Conservation (phyloP, 495 filamentous ascomycete genomes). For the Emericellopsis terricola region DNA sequence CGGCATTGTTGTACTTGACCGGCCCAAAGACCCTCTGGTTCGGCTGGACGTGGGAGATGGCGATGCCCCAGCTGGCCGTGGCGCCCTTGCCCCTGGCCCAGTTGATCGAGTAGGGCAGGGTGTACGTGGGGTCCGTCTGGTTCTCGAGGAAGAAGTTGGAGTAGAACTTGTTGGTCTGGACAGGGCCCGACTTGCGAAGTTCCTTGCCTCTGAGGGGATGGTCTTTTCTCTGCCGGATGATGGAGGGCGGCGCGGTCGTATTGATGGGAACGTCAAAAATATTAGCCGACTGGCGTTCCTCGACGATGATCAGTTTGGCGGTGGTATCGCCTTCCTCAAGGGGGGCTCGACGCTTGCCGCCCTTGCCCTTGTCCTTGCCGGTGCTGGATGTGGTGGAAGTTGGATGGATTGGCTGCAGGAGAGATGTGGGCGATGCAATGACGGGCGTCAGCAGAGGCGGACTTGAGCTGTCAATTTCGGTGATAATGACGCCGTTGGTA, state of each 20-base stretch:
- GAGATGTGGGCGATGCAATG: neutral
- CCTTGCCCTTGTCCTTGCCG: neutral
- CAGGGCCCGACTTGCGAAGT: conserved; percentile 24
- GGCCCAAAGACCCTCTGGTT: conserved; percentile 43
- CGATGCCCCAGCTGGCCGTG: conserved; percentile 56
- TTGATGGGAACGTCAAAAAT: conserved; percentile 40
- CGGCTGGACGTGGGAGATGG: conserved; percentile 51
- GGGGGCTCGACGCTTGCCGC: neutral
- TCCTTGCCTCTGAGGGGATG: conserved; percentile 22
- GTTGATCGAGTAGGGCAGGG: conserved; percentile 67
- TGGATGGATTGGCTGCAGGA: neutral
- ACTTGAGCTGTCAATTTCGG: conserved; percentile 6
- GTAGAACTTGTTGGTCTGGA: conserved; percentile 86
- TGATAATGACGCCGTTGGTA: conserved; percentile 6
- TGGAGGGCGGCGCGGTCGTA: conserved; percentile 34
- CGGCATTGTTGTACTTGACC: conserved; percentile 31
- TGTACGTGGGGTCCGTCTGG: conserved; percentile 54
- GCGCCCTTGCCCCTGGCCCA: conserved; percentile 58
- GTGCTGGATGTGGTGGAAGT: neutral
- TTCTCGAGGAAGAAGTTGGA: conserved; percentile 68
- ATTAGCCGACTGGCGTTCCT: conserved; percentile 12
- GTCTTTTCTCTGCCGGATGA: conserved; percentile 29
- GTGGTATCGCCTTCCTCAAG: too few relatives aligned
- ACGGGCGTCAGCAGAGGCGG: neutral
- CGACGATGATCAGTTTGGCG: too few relatives aligned